Evolutionary conservation across 495 filamentous ascomycete genomes (phyloP).

Genomic region (Annulohypoxylon moriforme): DNA sequence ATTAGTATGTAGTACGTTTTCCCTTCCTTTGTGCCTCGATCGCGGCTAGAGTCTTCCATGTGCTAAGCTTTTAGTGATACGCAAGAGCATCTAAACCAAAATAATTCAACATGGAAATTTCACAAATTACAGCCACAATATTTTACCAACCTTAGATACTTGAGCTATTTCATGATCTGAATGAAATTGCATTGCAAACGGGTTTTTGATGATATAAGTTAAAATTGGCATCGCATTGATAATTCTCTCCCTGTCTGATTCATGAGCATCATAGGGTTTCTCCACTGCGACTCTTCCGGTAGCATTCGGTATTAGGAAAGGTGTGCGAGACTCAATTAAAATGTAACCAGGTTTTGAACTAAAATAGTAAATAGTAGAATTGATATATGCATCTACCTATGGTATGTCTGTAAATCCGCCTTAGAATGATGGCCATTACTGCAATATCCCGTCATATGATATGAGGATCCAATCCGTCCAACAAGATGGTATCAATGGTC

Average conservation of each 20-base stretch:
- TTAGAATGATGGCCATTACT: constrained; percentile 29
- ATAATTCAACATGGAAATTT: not conserved
- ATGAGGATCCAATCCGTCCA: constrained; percentile 10
- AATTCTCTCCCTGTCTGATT: not conserved
- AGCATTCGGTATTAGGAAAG: not conserved
- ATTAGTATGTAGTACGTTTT: not conserved
- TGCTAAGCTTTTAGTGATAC: not conserved
- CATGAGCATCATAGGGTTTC: not conserved
- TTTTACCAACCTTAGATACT: not conserved
- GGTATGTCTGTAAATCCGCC: constrained; percentile 10
- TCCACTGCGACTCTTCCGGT: not conserved
- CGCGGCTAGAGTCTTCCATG: not conserved
- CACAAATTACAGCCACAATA: not conserved
- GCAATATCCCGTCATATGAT: constrained; percentile 20
- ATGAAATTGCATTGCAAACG: not conserved
- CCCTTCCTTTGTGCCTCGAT: not conserved
- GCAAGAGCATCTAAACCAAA: not conserved
- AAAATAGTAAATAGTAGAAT: constrained; percentile 30
- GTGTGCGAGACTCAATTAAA: constrained; percentile 8
- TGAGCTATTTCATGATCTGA: not conserved
- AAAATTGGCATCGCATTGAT: not conserved
- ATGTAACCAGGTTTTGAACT: constrained; percentile 10
- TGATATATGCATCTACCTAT: constrained; percentile 13
- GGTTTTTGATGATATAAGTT: not conserved
- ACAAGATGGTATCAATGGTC: constrained; percentile 29